Base-by-base conservation (phyloP, 1,139 yeast species). In the Kodamaea arcana region DNA sequence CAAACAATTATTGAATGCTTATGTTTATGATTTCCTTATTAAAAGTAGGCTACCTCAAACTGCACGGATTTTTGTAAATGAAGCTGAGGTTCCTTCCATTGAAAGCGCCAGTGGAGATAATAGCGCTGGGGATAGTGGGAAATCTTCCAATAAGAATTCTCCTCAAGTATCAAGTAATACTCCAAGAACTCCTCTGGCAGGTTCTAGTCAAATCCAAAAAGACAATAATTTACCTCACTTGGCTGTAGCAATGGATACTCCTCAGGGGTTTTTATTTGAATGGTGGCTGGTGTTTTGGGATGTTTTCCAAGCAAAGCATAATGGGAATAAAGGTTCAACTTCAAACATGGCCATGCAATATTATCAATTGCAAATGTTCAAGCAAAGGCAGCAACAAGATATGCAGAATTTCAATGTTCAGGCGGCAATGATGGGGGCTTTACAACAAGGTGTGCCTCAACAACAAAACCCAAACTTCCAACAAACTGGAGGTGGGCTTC, bases 281-380 rank as follows among this genome's bases (percentile, higher is more conserved):
- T 90, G 97, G 97, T 90, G 97, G 97, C 88, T 80, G 62, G 80
- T 88, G 22, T 90, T 88, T 54, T 90, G 97, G 96, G 97, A 90
- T 56, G 81, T 87, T 30, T 86, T 83, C 59, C 84, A 83, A 51
- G 94, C 95, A 2, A 72, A 85, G 49, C 80, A 60, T 40, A 53
- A 49, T 31, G 32, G 37, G 24, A 37, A 34, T 35, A 35, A 32
- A 29, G 34, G 38, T n/a, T 73, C 74, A 41, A 78, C 82, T 11
- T 69, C 82, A 3, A 71, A 41, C 25, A 28, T 72, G 38, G 92
- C 94, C 3, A 72, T 75, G 35, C 84, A 82, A 50, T 87, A 84
- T 58, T 78, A 78, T 49, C 87, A 83, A 46, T 65, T 80, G 53
- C 83, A 86, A 44, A 52, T 75, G 37, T 65, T 82, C 53, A 80